These are phyloP conservation scores for Cicer chorassanicum DNA, from an alignment of 306 rosid species.

Conservation along the genomic window DNA sequence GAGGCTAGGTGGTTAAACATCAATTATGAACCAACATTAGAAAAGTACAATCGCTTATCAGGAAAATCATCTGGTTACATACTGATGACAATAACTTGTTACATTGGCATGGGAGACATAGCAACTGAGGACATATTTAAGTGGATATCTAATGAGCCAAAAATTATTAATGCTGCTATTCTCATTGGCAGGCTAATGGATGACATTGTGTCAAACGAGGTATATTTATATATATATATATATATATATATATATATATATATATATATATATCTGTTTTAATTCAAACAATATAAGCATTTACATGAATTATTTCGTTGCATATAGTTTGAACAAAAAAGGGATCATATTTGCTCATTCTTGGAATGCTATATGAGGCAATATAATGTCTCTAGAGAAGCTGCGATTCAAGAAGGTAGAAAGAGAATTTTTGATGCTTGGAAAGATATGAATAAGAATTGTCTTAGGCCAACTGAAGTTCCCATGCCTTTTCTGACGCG, in stretches of 20 bases:
- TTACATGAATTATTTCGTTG: neutral
- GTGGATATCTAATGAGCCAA: neutral
- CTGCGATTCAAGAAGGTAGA: constrained; percentile 8
- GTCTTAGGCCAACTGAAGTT: constrained; percentile 18
- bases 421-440: constrained; percentile 35
- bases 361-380: constrained; percentile 50
- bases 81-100: no score
- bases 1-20: no score
- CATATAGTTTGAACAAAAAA: constrained; percentile 46
- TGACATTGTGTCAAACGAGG: constrained; percentile 54
- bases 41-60: no score
- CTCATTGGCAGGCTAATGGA: neutral
- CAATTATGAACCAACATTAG: no score
- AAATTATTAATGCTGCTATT: neutral
- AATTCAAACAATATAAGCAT: neutral
- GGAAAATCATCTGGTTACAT: no score
- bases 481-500: constrained; percentile 26
- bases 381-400: constrained; percentile 41
- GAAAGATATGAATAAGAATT: constrained; percentile 54
- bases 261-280: neutral
- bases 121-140: constrained; percentile 35
- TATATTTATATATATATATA: constrained; percentile 28
- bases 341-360: constrained; percentile 35
- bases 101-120: constrained; percentile 39
- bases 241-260: no score